phyloP scores from a whole-genome alignment of 495 filamentous ascomycete species.

The Lepraria neglecta region DNA sequence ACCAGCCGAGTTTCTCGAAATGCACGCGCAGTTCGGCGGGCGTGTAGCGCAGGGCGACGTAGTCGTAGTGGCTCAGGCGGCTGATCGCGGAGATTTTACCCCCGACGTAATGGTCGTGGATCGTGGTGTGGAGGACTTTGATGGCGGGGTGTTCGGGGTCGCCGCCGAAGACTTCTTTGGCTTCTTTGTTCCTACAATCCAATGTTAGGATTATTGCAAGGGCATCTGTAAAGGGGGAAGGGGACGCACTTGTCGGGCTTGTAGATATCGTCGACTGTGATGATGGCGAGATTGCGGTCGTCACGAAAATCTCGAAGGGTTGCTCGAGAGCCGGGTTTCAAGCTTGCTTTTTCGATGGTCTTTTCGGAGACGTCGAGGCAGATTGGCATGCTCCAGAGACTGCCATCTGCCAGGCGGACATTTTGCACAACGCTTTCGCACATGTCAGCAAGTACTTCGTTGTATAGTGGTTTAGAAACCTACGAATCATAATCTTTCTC shows the following conservation, averaged over 20 bases:
- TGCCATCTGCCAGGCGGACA: conserved; percentile 77
- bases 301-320: conserved; percentile 94
- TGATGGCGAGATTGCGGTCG: conserved; percentile 88
- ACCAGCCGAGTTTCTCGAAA: conserved; percentile 99
- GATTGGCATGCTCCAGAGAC: conserved; percentile 95
- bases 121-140: conserved; percentile 73
- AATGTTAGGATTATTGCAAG: conserved; percentile 33
- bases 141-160: conserved; percentile 90
- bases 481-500: conserved; percentile 94
- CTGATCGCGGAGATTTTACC: conserved; percentile 94
- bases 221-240: not conserved
- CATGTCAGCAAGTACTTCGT: conserved; percentile 20
- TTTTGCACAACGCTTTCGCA: conserved; percentile 72
- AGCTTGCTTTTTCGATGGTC: conserved; percentile 60
- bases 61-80: conserved; percentile 95
- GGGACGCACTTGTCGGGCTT: conserved; percentile 82
- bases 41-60: conserved; percentile 91
- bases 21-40: conserved; percentile 90
- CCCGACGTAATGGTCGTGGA: conserved; percentile 85
- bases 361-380: conserved; percentile 76
- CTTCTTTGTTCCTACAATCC: conserved; percentile 65
- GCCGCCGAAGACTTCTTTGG: conserved; percentile 89
- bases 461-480: conserved; percentile 23
- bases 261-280: conserved; percentile 95
- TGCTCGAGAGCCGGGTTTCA: conserved; percentile 73